These are phyloP conservation scores for Baudoinia panamericana DNA, from an alignment of 495 filamentous ascomycete genomes.

Conservation along the genomic window DNA sequence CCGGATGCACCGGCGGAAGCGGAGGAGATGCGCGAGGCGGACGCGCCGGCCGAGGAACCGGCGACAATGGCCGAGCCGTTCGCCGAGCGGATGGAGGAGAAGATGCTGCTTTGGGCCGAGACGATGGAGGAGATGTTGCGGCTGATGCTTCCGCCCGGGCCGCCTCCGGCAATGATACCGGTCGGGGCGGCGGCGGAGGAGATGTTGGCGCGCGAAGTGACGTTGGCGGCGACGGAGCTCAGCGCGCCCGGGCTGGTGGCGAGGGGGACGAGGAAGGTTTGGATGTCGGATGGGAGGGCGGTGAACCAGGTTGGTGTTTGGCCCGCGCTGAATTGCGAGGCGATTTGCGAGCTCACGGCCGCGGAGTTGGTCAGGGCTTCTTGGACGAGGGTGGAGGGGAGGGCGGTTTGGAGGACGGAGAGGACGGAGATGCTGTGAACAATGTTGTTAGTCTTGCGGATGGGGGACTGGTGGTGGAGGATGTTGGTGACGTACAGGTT, in stretches of 20 bases:
- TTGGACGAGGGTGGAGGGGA: constrained; percentile 13
- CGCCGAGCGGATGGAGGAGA: background rate
- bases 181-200: background rate
- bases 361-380: constrained; percentile 17
- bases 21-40: background rate
- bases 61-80: constrained; percentile 8
- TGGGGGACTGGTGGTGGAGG: background rate
- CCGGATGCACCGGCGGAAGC: constrained; percentile 2
- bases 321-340: constrained; percentile 18
- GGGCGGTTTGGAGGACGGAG: constrained; percentile 13
- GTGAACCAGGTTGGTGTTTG: constrained; percentile 22
- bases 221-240: constrained; percentile 9
- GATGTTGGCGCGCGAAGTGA: constrained; percentile 4
- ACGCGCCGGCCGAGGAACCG: background rate
- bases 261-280: constrained; percentile 18
- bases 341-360: constrained; percentile 12
- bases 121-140: constrained; percentile 7
- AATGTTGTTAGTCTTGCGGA: constrained; percentile 1
- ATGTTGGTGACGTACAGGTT: constrained; percentile 7
- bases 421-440: constrained; percentile 3
- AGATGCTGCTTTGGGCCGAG: background rate
- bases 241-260: constrained; percentile 6
- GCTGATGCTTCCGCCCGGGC: no score
- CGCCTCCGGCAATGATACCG: background rate
- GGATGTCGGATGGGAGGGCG: constrained; percentile 17